These are phyloP conservation scores for Trypanosoma cruzi DNA, from an alignment of 208 protist genomes.

Conservation along the genomic window DNA sequence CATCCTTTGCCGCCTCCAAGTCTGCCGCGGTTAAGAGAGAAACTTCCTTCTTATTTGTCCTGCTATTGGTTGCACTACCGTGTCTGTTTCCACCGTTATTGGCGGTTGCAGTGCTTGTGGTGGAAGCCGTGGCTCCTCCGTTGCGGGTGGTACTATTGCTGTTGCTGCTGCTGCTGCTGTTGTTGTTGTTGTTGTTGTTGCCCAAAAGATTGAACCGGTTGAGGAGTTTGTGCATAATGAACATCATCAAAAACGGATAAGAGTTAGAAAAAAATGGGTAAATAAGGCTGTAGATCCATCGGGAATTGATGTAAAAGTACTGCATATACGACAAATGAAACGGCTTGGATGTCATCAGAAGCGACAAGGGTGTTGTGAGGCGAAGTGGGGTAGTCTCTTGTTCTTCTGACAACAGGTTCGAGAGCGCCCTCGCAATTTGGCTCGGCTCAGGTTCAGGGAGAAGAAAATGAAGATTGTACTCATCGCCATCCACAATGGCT, in stretches of 20 bases:
- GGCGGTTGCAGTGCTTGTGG: background rate
- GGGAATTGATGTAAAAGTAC: conserved; percentile 49
- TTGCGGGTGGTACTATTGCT: background rate
- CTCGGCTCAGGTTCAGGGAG: conserved; percentile 19
- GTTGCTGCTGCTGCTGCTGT: background rate
- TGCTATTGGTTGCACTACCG: background rate
- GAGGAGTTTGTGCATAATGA: conserved; percentile 60
- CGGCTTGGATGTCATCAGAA: conserved; percentile 34
- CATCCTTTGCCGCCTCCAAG: conserved; percentile 51
- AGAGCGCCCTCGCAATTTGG: conserved; percentile 33
- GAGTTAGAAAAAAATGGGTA: conserved; percentile 45
- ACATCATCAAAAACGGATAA: conserved; percentile 79
- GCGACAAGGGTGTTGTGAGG: conserved; percentile 34
- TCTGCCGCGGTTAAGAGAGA: conserved; percentile 45
- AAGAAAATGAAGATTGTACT: conserved; percentile 48
- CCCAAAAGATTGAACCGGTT: conserved; percentile 7
- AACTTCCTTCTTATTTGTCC: background rate
- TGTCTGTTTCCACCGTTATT: background rate
- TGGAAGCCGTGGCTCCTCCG: background rate
- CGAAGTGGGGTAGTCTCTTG: conserved; percentile 3
- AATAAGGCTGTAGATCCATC: conserved; percentile 40
- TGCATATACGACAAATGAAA: conserved; percentile 64
- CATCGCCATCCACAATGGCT: conserved; percentile 65
- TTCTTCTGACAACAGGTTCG: conserved; percentile 16
- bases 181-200: conserved; percentile 11